Conservation (phyloP, 2,329 filamentous ascomycete genomes). For the Exophiala oligosperma region DNA sequence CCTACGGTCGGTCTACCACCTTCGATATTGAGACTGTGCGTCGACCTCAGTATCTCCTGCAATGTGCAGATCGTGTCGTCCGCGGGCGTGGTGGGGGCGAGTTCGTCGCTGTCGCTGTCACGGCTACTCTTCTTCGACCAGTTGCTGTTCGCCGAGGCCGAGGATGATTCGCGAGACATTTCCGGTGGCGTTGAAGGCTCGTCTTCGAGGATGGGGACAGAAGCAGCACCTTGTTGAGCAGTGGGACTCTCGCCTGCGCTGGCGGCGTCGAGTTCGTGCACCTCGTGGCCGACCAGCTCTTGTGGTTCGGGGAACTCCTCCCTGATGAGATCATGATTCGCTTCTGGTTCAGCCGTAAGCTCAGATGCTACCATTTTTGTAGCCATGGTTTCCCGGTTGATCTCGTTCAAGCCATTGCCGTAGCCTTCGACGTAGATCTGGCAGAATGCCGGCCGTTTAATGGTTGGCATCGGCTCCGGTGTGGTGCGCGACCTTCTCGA, state of each 20-base stretch:
- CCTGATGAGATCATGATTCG: constrained; percentile 2
- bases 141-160: constrained; percentile 17
- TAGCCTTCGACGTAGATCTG: constrained; percentile 30
- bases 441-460: constrained; percentile 24
- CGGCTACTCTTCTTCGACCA: constrained; percentile 13
- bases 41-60: constrained; percentile 18
- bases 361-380: background rate
- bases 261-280: constrained; percentile 16
- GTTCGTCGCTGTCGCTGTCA: constrained; percentile 8
- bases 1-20: background rate
- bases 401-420: constrained; percentile 29
- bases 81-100: constrained; percentile 11
- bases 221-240: background rate
- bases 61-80: constrained; percentile 13
- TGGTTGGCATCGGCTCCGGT: constrained; percentile 10
- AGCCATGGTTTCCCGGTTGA: background rate
- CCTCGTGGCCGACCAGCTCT: constrained; percentile 8
- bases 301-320: constrained; percentile 7
- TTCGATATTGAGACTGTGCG: background rate
- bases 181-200: constrained; percentile 14
- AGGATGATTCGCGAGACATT: constrained; percentile 29
- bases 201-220: constrained; percentile 5
- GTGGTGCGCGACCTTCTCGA: constrained; percentile 4
- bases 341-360: constrained; percentile 13
- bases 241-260: constrained; percentile 5